Evolutionary conservation across 306 rosid species (phyloP), one percentile per base, ranked within the genome.

Genomic region (Fragaria nilgerrensis): DNA sequence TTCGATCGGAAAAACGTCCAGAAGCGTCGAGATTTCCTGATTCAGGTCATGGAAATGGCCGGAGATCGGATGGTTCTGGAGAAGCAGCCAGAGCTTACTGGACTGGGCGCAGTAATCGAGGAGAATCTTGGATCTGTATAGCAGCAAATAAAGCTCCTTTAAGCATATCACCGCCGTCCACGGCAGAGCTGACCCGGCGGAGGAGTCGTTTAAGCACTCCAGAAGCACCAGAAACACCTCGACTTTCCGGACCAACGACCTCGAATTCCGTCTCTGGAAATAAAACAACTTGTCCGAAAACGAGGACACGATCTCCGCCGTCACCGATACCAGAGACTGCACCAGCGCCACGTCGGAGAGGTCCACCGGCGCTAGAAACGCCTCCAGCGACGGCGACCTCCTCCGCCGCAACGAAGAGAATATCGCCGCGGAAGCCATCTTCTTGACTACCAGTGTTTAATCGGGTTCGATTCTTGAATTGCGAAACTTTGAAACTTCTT

Each of bases 31-130:
- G 52, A 94, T 88, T 53, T 94, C 98, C 49, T 86, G 90, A 70
- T 92, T 92, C 90, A 94, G 78, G 79, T 94, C 98, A 75, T 94
- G 96, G 62, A 92, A 94, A 84, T 94, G 96, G 44, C 94, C 97
- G 1, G 98, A 92, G 59, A 94, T 89, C 7, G 98, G 83, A 58
- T 88, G 95, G 67, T 90, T 90, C 84, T 90, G 98, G 80, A 94
- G 97, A 87, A 94, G 78, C 55, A 94, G 92, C 98, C 98, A 94
- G 9, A 92, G 81, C 92, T 92, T 94, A 79, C 97, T 81, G 19
- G 98, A 90, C 23, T 89, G 93, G 0, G 89, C 86, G 80, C 98
- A 94, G 69, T 86, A 89, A 86, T 94, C 96, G 56, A 94, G 96
- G 3, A 94, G 91, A 68, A 94, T 92, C 85, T 89, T 92, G n/a